phyloP scores from a whole-genome alignment of 768 basidiomycete species.

The Rhizopogon vinicolor region DNA sequence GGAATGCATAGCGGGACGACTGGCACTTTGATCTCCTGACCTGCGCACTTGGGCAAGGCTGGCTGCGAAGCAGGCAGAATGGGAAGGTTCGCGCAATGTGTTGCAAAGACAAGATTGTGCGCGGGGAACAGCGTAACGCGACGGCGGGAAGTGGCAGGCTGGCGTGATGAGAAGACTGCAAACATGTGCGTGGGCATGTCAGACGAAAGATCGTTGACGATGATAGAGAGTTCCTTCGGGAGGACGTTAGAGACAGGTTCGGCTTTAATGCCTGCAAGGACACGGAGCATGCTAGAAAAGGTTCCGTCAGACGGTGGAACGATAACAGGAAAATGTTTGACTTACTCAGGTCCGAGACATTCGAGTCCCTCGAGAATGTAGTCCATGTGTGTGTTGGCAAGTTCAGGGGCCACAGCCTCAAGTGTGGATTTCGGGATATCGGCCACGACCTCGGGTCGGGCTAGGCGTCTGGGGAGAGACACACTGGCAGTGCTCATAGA shows the following conservation, averaged over 20 bases:
- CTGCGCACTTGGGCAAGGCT: slow-evolving; percentile 5
- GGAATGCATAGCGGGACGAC: slow-evolving; percentile 69
- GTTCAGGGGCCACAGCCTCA: slow-evolving; percentile 20
- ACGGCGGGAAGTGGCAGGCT: slow-evolving; percentile 19
- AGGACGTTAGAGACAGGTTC: slow-evolving; percentile 16
- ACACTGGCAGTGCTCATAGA: slow-evolving; percentile 6
- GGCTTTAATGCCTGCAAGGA: slow-evolving; percentile 24
- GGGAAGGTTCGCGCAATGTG: slow-evolving; percentile 26
- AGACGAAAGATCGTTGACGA: slow-evolving; percentile 24
- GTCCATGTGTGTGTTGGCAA: slow-evolving; percentile 15
- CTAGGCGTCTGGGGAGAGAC: slow-evolving; percentile 19
- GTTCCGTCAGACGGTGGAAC: slow-evolving; percentile 6
- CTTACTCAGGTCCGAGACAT: slow-evolving; percentile 25
- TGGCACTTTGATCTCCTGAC: slow-evolving; percentile 38
- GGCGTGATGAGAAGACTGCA: slow-evolving; percentile 22
- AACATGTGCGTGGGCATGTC: slow-evolving; percentile 30
- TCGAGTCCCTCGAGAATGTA: slow-evolving; percentile 25
- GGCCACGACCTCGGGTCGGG: slow-evolving; percentile 13
- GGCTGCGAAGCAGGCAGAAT: slow-evolving; percentile 14
- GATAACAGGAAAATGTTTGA: neutral
- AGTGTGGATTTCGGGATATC: slow-evolving; percentile 11
- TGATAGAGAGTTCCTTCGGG: slow-evolving; percentile 21
- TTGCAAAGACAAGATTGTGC: slow-evolving; percentile 32
- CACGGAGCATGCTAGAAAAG: slow-evolving; percentile 23
- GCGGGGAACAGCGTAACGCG: slow-evolving; percentile 31